Evolutionary conservation across 2,329 filamentous ascomycete genomes (phyloP), one percentile per base, ranked within the genome.

Genomic region (Acrodontium crateriforme): DNA sequence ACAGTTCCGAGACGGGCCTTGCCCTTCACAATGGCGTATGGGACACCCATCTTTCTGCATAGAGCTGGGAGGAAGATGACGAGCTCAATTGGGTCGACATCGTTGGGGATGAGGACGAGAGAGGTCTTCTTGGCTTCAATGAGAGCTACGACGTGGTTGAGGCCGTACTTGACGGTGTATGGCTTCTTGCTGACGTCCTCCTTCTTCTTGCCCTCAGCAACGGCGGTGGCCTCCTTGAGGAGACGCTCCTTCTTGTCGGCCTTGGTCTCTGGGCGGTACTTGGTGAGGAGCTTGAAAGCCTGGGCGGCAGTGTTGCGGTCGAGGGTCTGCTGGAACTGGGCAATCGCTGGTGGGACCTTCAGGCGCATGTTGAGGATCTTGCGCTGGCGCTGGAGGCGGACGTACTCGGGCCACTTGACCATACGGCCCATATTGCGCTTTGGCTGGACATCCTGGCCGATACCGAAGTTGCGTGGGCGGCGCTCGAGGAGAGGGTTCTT

Each of bases 401-500:
- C 80, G 67, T 95, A 95, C 69, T 91, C 83, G 62, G 89, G 89
- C 89, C 89, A 98, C 74, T 89, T 91, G 56, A 98, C 85, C 83
- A 98, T 94, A 62, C 84, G 84, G 52, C 79, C 83, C 41, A 93
- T 73, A 71, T 98, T 95, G 59, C 85, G 81, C 60, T 74, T 75
- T 54, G 87, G 85, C 70, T 95, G 89, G 65, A 95, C 84, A 67
- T 94, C 87, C 74, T 95, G 85, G 59, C 89, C 89, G 60, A 98
- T 92, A 60, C 87, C 89, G 65, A 74, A 98, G 83, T 98, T 98
- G 59, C 81, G 81, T 54, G 83, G 67, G 53, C 85, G 82, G 74
- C 89, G 92, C 83, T 98, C 89, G 65, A 98, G 76, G 59, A 98
- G 85, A 61, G 89, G 89, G 78, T 95, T 98, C 89, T 95, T 98